Evolutionary conservation across 129 eudicot species (phyloP).

Genomic region (Smallanthus sonchifolius): DNA sequence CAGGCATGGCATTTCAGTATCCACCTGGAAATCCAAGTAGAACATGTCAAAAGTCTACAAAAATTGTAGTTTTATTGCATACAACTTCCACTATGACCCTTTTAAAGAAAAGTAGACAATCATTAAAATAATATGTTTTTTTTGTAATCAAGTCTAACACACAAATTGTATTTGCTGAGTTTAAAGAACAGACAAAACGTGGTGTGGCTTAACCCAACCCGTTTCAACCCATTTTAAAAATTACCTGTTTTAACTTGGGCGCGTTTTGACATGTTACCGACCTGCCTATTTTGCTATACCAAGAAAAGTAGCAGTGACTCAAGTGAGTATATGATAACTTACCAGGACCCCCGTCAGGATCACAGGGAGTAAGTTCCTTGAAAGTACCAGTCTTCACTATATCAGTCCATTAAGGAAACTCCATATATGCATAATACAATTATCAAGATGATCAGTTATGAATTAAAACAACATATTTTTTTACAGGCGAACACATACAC

Average conservation of each 20-base stretch:
- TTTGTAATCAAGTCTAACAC: background rate
- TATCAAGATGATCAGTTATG: too few species aligned
- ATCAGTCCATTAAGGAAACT: too few species aligned
- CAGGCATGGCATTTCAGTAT: conserved; percentile 96
- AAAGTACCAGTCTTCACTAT: too few species aligned
- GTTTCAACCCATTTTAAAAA: too few species aligned
- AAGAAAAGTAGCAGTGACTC: too few species aligned
- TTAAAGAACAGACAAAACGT: background rate
- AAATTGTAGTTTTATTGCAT: background rate
- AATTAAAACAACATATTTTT: too few species aligned
- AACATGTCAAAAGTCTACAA: conserved; percentile 1
- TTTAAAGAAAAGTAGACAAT: background rate
- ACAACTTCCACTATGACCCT: background rate
- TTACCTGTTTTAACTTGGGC: background rate
- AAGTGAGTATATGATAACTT: too few species aligned
- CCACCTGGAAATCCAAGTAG: conserved; percentile 54
- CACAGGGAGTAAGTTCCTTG: too few species aligned
- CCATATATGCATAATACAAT: too few species aligned
- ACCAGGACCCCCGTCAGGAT: too few species aligned
- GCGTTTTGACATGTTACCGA: background rate
- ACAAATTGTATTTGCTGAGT: background rate
- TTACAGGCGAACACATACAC: too few species aligned
- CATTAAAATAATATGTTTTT: too few species aligned
- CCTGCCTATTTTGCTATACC: background rate
- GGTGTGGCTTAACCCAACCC: background rate